Percentiles rank a stretch among this genome's conserved stretches.
phyloP scores from a whole-genome alignment of 257 asterid genomes.

The Marsdenia floribunda region DNA sequence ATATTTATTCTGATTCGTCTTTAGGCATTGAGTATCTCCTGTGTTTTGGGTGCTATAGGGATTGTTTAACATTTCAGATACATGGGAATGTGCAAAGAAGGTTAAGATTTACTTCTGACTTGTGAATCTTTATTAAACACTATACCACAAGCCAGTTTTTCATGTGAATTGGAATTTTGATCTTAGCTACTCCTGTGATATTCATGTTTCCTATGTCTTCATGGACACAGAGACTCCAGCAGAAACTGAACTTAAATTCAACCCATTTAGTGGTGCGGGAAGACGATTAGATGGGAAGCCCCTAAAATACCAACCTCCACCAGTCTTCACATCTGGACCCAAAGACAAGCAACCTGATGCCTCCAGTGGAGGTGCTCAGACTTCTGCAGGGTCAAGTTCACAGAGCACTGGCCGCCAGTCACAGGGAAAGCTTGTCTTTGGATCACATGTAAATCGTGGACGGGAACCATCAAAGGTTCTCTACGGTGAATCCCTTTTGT shows the following conservation, averaged over 20 bases:
- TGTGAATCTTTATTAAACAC: background rate
- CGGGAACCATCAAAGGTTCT: slow-evolving; percentile 55
- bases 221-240: slow-evolving; percentile 46
- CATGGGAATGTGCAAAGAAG: background rate
- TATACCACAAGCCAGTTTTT: no score
- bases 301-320: slow-evolving; percentile 44
- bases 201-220: background rate
- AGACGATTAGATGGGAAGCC: slow-evolving; percentile 94
- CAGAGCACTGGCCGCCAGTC: slow-evolving; percentile 64
- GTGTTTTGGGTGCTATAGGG: background rate
- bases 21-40: background rate
- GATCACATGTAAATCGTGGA: slow-evolving; percentile 56
- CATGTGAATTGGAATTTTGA: background rate
- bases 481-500: background rate
- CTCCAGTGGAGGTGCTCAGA: slow-evolving; percentile 32
- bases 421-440: slow-evolving; percentile 93
- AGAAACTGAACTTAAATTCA: slow-evolving; percentile 70
- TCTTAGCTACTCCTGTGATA: background rate
- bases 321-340: slow-evolving; percentile 44
- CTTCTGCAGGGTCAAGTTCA: slow-evolving; percentile 55
- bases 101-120: background rate
- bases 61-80: background rate
- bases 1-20: background rate
- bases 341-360: slow-evolving; percentile 40
- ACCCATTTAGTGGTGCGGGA: slow-evolving; percentile 76